A percentile compares a stretch with the other conserved stretches of the same genome.
These are phyloP conservation scores for Asterochloris erici DNA, from an alignment of 139 green algal species.

Conservation along the genomic window DNA sequence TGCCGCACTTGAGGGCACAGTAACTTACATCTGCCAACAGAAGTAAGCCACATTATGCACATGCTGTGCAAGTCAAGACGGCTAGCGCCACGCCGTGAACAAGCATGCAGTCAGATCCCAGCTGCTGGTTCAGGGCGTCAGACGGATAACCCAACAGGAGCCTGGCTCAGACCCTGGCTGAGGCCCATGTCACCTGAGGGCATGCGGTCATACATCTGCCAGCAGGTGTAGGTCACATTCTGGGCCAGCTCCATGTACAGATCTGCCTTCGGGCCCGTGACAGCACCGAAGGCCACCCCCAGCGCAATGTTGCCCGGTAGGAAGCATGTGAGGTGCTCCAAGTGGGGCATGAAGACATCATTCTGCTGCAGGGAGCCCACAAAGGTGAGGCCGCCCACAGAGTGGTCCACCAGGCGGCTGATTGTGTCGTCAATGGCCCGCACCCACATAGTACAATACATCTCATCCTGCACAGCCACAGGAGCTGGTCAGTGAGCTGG, in stretches of 20 bases:
- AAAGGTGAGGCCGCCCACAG: background rate
- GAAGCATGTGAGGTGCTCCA: conserved; percentile 80
- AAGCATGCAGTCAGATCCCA: no score
- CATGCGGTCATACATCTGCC: conserved; percentile 52
- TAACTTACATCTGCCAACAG: no score
- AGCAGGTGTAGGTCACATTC: conserved; percentile 52
- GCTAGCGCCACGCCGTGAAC: no score
- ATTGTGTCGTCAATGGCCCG: conserved; percentile 35
- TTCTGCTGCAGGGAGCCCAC: conserved; percentile 6
- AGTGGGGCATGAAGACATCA: background rate
- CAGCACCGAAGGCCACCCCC: conserved; percentile 39
- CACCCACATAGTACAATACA: conserved; percentile 36
- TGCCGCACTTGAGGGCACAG: no score
- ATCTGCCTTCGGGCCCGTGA: conserved; percentile 34
- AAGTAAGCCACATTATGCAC: no score
- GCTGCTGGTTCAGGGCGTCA: background rate
- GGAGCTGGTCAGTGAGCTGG: no score
- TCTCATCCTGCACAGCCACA: conserved; percentile 26
- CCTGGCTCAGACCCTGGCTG: background rate
- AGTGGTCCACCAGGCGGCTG: conserved; percentile 4
- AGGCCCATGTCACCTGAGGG: conserved; percentile 5
- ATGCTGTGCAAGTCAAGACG: no score
- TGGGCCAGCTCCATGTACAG: conserved; percentile 47
- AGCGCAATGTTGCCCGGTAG: conserved; percentile 66
- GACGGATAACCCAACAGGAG: background rate